Percentiles rank a stretch among this genome's conserved stretches.
Evolutionary conservation across 495 filamentous ascomycete species (phyloP).

Genomic region (Tuber indicum): DNA sequence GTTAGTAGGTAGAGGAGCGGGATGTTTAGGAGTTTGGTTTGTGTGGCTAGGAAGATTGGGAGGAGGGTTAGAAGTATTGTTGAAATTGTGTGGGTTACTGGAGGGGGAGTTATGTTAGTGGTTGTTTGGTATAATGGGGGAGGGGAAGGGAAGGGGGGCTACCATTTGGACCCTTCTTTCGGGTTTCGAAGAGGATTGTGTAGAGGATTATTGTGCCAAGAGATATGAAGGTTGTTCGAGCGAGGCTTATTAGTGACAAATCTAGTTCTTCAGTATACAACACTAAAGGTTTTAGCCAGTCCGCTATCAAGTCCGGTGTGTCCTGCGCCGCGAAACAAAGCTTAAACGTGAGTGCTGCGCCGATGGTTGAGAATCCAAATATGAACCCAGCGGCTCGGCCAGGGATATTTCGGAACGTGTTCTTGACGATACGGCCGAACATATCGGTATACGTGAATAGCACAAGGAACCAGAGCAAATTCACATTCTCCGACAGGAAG

Average conservation of each 20-base stretch:
- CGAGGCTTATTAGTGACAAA: constrained; percentile 49
- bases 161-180: constrained; percentile 34
- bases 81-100: constrained; percentile 31
- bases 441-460: constrained; percentile 58
- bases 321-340: constrained; percentile 54
- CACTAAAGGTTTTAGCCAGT: constrained; percentile 40
- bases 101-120: constrained; percentile 12
- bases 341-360: constrained; percentile 48
- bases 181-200: constrained; percentile 37
- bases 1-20: constrained; percentile 65
- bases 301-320: constrained; percentile 67
- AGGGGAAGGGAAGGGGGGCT: constrained; percentile 6
- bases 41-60: constrained; percentile 74
- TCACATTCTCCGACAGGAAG: constrained; percentile 56
- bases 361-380: constrained; percentile 58
- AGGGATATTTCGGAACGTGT: constrained; percentile 26
- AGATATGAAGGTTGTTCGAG: constrained; percentile 52
- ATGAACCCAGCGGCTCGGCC: constrained; percentile 62
- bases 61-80: constrained; percentile 48
- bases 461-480: constrained; percentile 69
- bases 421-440: constrained; percentile 42
- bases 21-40: constrained; percentile 73
- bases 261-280: constrained; percentile 43
- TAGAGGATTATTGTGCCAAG: constrained; percentile 47
- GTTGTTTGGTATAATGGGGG: neutral